phyloP scores from a whole-genome alignment of 768 basidiomycete genomes.

The Xerocomus potaroensis region DNA sequence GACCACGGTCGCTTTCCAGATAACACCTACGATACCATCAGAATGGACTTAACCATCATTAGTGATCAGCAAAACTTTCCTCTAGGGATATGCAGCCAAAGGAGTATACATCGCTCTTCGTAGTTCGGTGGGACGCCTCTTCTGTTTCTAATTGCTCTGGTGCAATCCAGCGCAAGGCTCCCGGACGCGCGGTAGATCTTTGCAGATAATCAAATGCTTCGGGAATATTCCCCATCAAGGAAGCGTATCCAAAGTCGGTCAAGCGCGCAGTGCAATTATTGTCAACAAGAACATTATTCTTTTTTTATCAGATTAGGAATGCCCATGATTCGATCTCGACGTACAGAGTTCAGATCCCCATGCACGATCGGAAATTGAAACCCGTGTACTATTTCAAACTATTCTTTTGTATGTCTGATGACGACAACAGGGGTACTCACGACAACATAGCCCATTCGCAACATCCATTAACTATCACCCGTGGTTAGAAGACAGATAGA shows the following conservation, averaged over 20 bases:
- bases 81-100: too few relatives aligned
- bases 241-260: constrained; percentile 39
- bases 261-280: constrained; percentile 31
- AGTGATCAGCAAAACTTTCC: too few relatives aligned
- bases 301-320: not conserved
- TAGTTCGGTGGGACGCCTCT: too few relatives aligned
- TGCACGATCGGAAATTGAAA: constrained; percentile 4
- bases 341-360: constrained; percentile 13
- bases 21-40: too few relatives aligned
- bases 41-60: too few relatives aligned
- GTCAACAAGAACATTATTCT: constrained; percentile 18
- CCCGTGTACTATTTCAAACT: constrained; percentile 5
- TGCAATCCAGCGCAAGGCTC: not conserved
- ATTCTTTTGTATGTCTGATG: not conserved
- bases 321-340: not conserved
- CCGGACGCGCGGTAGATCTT: not conserved
- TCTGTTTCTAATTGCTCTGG: not conserved
- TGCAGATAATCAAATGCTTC: not conserved
- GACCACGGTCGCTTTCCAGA: too few relatives aligned
- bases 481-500: not conserved
- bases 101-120: too few relatives aligned
- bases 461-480: not conserved
- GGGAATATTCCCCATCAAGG: too few relatives aligned
- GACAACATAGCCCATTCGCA: not conserved
- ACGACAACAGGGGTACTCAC: not conserved